Percentiles rank a stretch among this genome's conserved stretches.
Conservation (phyloP, 108 stramenopile species). For the Aurantiochytrium sp. region DNA sequence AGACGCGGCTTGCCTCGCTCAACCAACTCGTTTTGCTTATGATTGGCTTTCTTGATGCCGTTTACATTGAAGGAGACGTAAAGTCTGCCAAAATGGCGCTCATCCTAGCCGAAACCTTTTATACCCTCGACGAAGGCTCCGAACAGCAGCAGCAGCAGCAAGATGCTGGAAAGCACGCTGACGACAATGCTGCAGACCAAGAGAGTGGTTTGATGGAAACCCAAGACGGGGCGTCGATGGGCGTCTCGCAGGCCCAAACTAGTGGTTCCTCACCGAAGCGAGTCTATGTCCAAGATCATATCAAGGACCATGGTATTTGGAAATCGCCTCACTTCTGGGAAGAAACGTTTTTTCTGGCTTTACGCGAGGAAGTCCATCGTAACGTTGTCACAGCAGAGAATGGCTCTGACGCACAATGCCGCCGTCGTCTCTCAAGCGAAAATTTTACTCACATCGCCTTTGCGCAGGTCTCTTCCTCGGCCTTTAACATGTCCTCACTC, state of each 20-base stretch:
- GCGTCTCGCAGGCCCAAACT: too few relatives aligned
- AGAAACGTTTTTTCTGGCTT: background rate
- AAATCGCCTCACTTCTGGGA: constrained; percentile 3
- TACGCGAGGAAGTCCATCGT: background rate
- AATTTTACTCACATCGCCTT: background rate
- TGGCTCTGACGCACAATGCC: background rate
- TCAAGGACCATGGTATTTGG: background rate
- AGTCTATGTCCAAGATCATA: background rate
- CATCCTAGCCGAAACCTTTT: constrained; percentile 1
- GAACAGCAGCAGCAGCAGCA: background rate
- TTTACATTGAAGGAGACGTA: background rate
- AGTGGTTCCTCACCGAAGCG: too few relatives aligned
- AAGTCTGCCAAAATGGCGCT: constrained; percentile 2
- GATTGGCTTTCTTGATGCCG: background rate
- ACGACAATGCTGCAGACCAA: too few relatives aligned
- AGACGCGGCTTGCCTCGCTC: background rate
- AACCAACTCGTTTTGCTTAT: background rate
- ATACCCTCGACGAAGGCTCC: background rate
- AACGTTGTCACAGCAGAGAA: background rate
- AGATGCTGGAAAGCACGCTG: background rate
- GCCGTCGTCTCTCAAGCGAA: background rate
- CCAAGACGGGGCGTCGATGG: too few relatives aligned
- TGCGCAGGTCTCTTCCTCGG: background rate
- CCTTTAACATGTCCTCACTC: background rate
- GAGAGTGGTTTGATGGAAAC: too few relatives aligned